Conservation (phyloP, 78 protist species). For the Trichosphaerium sp. region DNA sequence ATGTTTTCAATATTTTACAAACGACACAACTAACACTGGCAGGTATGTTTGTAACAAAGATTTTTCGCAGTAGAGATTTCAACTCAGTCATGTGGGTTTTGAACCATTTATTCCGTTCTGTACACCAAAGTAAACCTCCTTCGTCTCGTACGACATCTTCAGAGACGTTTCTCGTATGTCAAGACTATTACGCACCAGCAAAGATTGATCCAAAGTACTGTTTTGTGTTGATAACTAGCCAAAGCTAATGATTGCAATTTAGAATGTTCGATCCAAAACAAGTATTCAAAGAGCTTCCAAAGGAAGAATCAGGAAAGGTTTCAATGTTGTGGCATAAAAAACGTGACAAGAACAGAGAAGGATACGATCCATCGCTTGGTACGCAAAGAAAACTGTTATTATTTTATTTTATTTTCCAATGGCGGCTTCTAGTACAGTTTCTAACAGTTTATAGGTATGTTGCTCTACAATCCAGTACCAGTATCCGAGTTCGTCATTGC, state of each 20-base stretch:
- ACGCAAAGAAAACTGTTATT: too few species aligned
- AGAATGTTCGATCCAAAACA: slow-evolving; percentile 75
- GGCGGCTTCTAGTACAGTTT: too few species aligned
- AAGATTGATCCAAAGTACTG: slow-evolving; percentile 59
- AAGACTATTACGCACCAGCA: slow-evolving; percentile 80
- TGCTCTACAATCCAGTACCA: not conserved
- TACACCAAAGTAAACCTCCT: slow-evolving; percentile 93
- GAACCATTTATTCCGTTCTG: slow-evolving; percentile 82
- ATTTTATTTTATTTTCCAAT: too few species aligned
- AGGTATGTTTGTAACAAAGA: slow-evolving; percentile 12
- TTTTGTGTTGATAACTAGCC: not conserved
- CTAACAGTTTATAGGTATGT: too few species aligned
- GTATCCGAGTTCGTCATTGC: slow-evolving; percentile 31
- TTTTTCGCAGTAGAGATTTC: slow-evolving; percentile 96
- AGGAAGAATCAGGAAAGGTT: too few species aligned
- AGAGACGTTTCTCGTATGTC: slow-evolving; percentile 97
- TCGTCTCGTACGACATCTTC: slow-evolving; percentile 91
- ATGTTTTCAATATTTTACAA: not conserved
- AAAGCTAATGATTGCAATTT: too few species aligned
- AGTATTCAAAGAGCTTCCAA: slow-evolving; percentile 71
- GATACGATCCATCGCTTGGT: too few species aligned
- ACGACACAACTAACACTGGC: not conserved
- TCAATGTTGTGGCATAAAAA: too few species aligned
- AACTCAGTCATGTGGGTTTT: slow-evolving; percentile 86
- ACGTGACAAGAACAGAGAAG: too few species aligned